Percentiles rank a stretch among this genome's conserved stretches.
phyloP scores from a whole-genome alignment of 805 yeast species.

The Suhomyces tanzawaensis region DNA sequence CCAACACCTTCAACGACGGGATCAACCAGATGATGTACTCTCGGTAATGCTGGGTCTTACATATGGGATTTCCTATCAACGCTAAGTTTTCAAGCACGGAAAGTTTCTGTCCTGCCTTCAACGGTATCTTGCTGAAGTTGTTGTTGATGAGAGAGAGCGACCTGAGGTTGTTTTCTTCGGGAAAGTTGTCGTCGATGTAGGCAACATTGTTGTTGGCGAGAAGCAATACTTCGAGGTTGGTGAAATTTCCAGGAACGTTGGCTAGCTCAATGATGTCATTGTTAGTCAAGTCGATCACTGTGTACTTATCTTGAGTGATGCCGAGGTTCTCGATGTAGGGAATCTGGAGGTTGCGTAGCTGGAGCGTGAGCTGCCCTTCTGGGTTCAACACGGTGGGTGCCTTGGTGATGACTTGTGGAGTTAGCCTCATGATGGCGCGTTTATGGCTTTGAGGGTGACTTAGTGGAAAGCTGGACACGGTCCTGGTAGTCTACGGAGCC shows the following conservation, averaged over 20 bases:
- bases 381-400: slow-evolving; percentile 36
- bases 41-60: slow-evolving; percentile 53
- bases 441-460: too few species aligned
- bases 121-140: slow-evolving; percentile 42
- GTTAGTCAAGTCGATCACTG: slow-evolving; percentile 69
- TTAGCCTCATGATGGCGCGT: slow-evolving; percentile 33
- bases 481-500: too few species aligned
- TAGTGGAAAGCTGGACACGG: too few species aligned
- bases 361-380: slow-evolving; percentile 33
- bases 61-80: slow-evolving; percentile 59
- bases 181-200: slow-evolving; percentile 31
- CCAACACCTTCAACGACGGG: slow-evolving; percentile 65
- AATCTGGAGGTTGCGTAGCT: slow-evolving; percentile 32
- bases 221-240: slow-evolving; percentile 50
- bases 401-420: slow-evolving; percentile 26
- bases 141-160: slow-evolving; percentile 54
- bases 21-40: slow-evolving; percentile 55
- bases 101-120: slow-evolving; percentile 33
- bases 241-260: slow-evolving; percentile 41
- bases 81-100: slow-evolving; percentile 46
- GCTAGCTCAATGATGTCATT: slow-evolving; percentile 63
- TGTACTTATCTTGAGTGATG: slow-evolving; percentile 33
- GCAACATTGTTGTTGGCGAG: slow-evolving; percentile 62
- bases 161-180: slow-evolving; percentile 41
- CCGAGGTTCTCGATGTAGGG: slow-evolving; percentile 37